Base-by-base conservation (phyloP, 108 stramenopile genomes). In the Aurantiochytrium sp. region DNA sequence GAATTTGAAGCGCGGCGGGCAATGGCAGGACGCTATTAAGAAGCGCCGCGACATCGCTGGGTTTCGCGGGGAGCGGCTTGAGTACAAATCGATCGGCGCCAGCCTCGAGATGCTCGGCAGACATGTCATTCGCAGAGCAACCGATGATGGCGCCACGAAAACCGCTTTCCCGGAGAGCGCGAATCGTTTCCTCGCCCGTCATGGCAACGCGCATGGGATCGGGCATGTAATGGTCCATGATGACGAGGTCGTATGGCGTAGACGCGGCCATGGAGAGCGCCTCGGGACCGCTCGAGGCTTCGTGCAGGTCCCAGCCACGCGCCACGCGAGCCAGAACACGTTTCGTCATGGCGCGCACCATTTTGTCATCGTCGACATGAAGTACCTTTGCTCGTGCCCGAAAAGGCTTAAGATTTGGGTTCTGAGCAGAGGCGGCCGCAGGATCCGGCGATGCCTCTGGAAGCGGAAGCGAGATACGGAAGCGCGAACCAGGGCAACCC, bases 201-300 rank as follows among this genome's bases (percentile, higher is more conserved):
- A 83, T 53, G 45, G 76, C 23, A 14, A 53, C 45, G 0, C 18
- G 8, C 10, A 53, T 18, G 25, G 76, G 76, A 2, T 53, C 76
- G n/a, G 76, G 76, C 76, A 83, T 83, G 51, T 53, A 83, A 35
- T 83, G 76, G 76, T 83, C 76, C 51, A 83, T 53, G 49, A 83
- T 53, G 51, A 83, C 49, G 51, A 83, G 76, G 51, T 83, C 49
- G 51, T 53, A 83, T 12, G 45, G 49, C 49, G 45, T 83, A 6
- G 45, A 12, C 16, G 49, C 51, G 45, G 45, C 76, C 51, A 53
- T 53, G 25, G 49, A 6, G 12, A 83, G 25, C n/a, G 76, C 76
- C 28, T 83, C 76, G 14, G 19, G 43, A 8, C 76, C 76, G 51
- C 76, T 83, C 6, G 49, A n/a, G 45, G 51, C 76, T 35, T 83